A percentile compares a stretch with the other conserved stretches of the same genome.
Evolutionary conservation across 805 yeast genomes (phyloP).

Genomic region (Yarrowia hollandica): DNA sequence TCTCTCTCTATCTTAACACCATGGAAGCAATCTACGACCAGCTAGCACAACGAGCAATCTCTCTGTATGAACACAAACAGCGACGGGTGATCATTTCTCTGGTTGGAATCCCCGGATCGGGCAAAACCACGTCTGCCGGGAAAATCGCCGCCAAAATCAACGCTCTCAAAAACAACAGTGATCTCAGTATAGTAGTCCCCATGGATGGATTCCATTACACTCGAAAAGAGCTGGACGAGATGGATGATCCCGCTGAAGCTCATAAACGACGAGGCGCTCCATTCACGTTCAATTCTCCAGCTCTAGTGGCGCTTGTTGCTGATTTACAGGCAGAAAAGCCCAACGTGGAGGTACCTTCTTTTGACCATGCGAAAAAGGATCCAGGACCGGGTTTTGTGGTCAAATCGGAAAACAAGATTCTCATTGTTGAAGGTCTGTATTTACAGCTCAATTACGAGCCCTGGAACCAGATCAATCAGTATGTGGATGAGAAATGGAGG

Average conservation of each 20-base stretch:
- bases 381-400: constrained; percentile 61
- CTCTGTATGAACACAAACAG: constrained; percentile 1
- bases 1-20: not conserved
- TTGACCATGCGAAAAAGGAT: constrained; percentile 67
- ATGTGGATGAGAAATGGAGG: constrained; percentile 47
- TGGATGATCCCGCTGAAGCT: constrained; percentile 60
- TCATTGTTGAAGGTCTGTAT: constrained; percentile 78
- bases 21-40: constrained; percentile 16
- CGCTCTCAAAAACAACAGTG: constrained; percentile 31
- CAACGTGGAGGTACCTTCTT: constrained; percentile 54
- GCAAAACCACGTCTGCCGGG: constrained; percentile 69
- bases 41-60: constrained; percentile 12
- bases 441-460: constrained; percentile 57
- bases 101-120: constrained; percentile 84
- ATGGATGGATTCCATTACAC: constrained; percentile 83
- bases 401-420: constrained; percentile 49
- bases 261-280: constrained; percentile 78
- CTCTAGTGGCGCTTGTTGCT: constrained; percentile 44
- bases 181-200: constrained; percentile 46
- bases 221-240: constrained; percentile 47
- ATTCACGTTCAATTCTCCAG: constrained; percentile 70
- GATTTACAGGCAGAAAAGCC: constrained; percentile 36
- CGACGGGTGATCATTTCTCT: constrained; percentile 55
- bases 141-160: constrained; percentile 49
- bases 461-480: constrained; percentile 54